Base-by-base conservation (phyloP, 2,329 filamentous ascomycete genomes). In the Coniochaeta sp. region DNA sequence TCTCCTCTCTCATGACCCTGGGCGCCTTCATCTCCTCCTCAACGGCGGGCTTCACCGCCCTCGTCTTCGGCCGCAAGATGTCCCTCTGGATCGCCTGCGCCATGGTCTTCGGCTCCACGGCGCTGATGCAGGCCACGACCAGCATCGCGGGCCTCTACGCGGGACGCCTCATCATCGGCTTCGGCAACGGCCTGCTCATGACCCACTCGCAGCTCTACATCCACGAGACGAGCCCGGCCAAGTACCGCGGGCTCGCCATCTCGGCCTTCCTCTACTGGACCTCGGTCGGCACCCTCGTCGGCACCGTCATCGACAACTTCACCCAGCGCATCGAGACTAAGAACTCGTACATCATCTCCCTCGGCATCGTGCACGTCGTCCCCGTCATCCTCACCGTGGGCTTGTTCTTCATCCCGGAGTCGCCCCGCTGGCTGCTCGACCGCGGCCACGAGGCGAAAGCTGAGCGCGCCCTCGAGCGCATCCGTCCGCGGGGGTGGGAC, bases 121-220 rank as follows among this genome's bases (percentile, higher is more conserved):
- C 79, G n/a, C 69, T 81, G 58, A 81, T 82, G 78, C 81, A 81
- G 76, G 69, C 73, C 3, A 79, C 76, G 0, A 71, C 68, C 7
- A 61, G 67, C 51, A 78, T 83, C 33, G 75, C 69, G 12, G 76
- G 71, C 1, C 71, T 83, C 4, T 82, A 83, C 52, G 70, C 72
- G 22, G 79, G 76, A 7, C 73, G 79, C 33, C 63, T 82, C 6
- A 60, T 82, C 14, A 77, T 81, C 51, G 79, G 79, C 3, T 52
- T 82, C 6, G 75, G 77, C 7, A 81, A 81, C 57, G 78, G 78
- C 3, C 73, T 79, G 57, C 75, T 80, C 61, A 78, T 81, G 76
- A 80, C 76, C 2, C 80, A 63, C 22, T 64, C 65, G 13, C 65
- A 68, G 57, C 58, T 67, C 3, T 67, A 68, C 54, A 63, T 67